Conservation (phyloP, 73 alveolate genomes). For the Tetrahymena elliotti region DNA sequence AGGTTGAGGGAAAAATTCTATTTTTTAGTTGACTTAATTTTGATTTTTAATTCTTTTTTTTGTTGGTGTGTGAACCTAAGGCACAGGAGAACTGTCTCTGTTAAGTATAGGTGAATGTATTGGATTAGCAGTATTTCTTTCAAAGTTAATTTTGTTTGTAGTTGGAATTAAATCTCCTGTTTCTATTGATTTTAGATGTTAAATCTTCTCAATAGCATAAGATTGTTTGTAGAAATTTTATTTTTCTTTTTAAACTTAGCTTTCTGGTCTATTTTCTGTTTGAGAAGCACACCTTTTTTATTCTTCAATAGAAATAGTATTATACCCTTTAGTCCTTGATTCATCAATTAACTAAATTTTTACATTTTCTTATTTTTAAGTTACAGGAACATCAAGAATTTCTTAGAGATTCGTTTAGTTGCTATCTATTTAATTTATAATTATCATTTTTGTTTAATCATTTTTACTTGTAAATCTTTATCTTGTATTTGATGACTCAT, state of each 20-base stretch:
- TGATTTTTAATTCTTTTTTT: neutral
- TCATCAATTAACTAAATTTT: neutral
- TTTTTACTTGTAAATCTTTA: neutral
- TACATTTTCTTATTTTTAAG: neutral
- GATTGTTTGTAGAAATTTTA: neutral
- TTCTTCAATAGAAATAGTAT: neutral
- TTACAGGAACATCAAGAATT: neutral
- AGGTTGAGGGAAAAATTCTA: neutral
- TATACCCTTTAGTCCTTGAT: neutral
- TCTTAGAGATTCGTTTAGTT: neutral
- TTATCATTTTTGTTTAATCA: neutral
- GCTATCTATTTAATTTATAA: neutral
- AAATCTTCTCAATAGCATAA: neutral
- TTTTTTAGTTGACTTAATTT: neutral
- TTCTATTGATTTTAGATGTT: neutral
- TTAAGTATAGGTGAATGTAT: neutral
- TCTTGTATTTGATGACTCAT: neutral
- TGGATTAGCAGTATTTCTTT: neutral
- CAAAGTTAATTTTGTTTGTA: neutral
- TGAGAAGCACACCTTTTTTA: neutral
- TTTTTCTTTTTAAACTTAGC: neutral
- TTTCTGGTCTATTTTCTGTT: neutral
- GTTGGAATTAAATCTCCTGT: neutral
- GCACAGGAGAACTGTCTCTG: neutral
- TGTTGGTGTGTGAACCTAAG: neutral